Evolutionary conservation across 2,329 filamentous ascomycete genomes (phyloP), one percentile per base, ranked within the genome.

Genomic region (Apiospora malaysiana): DNA sequence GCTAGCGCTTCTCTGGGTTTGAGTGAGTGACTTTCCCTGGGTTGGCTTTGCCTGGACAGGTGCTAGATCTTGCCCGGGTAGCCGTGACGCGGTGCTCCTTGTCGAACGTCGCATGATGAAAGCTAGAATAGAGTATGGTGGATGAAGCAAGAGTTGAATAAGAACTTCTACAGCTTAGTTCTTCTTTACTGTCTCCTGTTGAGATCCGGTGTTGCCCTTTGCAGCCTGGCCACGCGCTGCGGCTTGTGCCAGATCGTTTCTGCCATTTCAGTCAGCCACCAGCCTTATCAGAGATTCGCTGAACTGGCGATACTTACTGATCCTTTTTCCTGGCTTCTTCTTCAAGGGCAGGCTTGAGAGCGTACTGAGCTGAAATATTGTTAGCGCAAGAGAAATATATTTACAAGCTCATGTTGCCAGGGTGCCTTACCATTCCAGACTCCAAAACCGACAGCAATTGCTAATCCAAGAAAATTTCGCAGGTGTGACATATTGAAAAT

Each of bases 51-150:
- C 40, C 40, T 67, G 40, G 65, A 45, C 40, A 45, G 32, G 56
- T 63, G 40, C 65, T 18, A 67, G 8, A 4, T 67, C 65, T 32
- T 46, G 40, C 14, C 12, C 25, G 5, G 46, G 47, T 3, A 27
- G 25, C 25, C 46, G 47, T 27, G 72, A 46, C 42, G 68, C 70
- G 6, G 63, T 67, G n/a, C 72, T 72, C 70, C 77, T 75, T 16
- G 70, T 72, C 32, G 77, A 77, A 49, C 77, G 77, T 70, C 76
- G 75, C 77, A 79, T 79, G 10, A n/a, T 74, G 70, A 66, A 21
- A 40, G 14, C 56, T 12, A 10, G 12, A 21, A 23, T 9, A n/a
- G 32, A 63, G 40, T 8, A n/a, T 2, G 21, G 18, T 6, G 21
- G 8, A 16, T 59, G 37, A n/a, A 18, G 9, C 18, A n/a, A 16